Percentiles rank a stretch among this genome's conserved stretches.
These are phyloP conservation scores for Fusarium nisikadoi DNA, from an alignment of 2,329 filamentous ascomycete genomes.

Conservation along the genomic window DNA sequence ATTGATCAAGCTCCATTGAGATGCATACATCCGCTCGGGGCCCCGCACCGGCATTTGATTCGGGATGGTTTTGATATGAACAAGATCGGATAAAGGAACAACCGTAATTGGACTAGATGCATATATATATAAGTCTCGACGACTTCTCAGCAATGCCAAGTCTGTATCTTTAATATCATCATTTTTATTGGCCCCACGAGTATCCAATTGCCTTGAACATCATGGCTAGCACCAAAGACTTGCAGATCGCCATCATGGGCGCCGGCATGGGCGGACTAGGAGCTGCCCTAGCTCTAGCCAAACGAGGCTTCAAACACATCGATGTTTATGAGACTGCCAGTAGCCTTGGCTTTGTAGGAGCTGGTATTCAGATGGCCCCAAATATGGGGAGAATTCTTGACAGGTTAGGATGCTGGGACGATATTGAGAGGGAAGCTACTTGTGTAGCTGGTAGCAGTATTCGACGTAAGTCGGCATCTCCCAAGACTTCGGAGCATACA, in stretches of 20 bases:
- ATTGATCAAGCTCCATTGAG: constrained; percentile 15
- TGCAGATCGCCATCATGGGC: constrained; percentile 42
- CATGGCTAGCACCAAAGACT: constrained; percentile 34
- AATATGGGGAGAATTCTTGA: constrained; percentile 84
- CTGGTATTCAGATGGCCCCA: constrained; percentile 85
- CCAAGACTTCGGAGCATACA: rapidly evolving
- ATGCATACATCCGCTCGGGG: constrained; percentile 10
- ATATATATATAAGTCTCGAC: background rate
- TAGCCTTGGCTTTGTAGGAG: constrained; percentile 66
- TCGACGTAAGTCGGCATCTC: constrained; percentile 32
- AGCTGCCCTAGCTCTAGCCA: constrained; percentile 51
- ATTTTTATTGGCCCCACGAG: background rate
- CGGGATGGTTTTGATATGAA: constrained; percentile 17
- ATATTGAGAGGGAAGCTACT: constrained; percentile 57
- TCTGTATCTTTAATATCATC: too few relatives aligned
- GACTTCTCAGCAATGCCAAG: background rate
- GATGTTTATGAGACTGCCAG: constrained; percentile 44
- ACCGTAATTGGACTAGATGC: background rate
- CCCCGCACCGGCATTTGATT: constrained; percentile 39
- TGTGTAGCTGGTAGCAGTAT: constrained; percentile 46
- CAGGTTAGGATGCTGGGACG: constrained; percentile 75
- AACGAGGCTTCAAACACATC: constrained; percentile 42
- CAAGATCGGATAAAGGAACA: constrained; percentile 34
- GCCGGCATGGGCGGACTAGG: constrained; percentile 55
- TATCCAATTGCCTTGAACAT: background rate